These are phyloP conservation scores for Wickerhamia fluorescens DNA, from an alignment of 805 yeast species.

Conservation along the genomic window DNA sequence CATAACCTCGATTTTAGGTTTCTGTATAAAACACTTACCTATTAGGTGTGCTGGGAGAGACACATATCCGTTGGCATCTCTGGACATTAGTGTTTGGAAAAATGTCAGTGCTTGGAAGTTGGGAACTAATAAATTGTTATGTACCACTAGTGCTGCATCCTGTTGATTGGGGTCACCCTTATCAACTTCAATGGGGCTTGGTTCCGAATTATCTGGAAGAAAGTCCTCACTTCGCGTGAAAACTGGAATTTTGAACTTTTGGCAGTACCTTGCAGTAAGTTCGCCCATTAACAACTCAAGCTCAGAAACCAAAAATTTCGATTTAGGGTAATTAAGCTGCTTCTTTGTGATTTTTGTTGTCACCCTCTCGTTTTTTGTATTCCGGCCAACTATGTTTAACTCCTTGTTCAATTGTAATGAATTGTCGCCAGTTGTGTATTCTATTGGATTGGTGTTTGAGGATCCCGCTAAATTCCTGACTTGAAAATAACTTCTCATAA, in stretches of 20 bases:
- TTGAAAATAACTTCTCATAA: conserved; percentile 26
- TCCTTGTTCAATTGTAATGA: conserved; percentile 12
- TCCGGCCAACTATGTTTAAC: conserved; percentile 3
- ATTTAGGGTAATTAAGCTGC: conserved; percentile 6
- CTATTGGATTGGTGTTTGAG: conserved; percentile 13
- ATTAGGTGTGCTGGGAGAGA: conserved; percentile 26
- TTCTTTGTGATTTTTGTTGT: conserved; percentile 4
- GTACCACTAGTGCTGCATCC: conserved; percentile 27
- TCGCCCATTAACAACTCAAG: conserved; percentile 18
- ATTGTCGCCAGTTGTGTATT: conserved; percentile 5
- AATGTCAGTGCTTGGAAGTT: conserved; percentile 27
- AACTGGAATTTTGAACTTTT: conserved; percentile 11
- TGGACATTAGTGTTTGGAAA: conserved; percentile 29
- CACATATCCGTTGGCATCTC: conserved; percentile 29
- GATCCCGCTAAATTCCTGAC: conserved; percentile 21
- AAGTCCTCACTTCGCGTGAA: conserved; percentile 13
- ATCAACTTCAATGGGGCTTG: conserved; percentile 2
- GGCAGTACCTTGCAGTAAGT: conserved; percentile 17
- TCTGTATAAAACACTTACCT: conserved; percentile 25
- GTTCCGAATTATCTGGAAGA: conserved; percentile 1
- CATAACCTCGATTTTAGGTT: conserved; percentile 8
- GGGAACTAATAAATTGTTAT: conserved; percentile 30
- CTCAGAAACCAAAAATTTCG: conserved; percentile 20
- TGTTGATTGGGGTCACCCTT: conserved; percentile 1
- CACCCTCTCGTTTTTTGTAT: conserved; percentile 3